These are phyloP conservation scores for Wickerhamomyces rabaulensis DNA, from an alignment of 805 yeast genomes.

Conservation along the genomic window DNA sequence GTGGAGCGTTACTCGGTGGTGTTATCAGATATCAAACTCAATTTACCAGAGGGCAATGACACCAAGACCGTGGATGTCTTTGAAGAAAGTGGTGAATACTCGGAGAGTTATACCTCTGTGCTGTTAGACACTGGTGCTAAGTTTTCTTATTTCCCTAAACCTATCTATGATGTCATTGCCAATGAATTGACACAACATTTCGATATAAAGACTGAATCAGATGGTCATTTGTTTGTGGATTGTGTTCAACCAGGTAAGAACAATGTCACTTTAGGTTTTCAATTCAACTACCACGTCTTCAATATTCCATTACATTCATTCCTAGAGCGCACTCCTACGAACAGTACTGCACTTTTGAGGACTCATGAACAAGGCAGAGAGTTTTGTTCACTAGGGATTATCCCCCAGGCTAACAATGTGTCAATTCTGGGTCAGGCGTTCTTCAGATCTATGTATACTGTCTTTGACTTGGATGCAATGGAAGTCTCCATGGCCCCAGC, in stretches of 20 bases:
- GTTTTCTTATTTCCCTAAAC: slow-evolving; percentile 15
- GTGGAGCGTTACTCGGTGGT: slow-evolving; percentile 10
- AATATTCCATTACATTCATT: slow-evolving; percentile 4
- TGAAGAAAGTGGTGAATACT: not conserved
- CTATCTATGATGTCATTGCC: slow-evolving; percentile 3
- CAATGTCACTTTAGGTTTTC: not conserved
- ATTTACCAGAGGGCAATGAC: not conserved
- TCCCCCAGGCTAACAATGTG: slow-evolving; percentile 1
- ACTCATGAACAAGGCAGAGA: slow-evolving; percentile 1
- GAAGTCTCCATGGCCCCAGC: slow-evolving; percentile 21
- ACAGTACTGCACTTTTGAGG: not conserved
- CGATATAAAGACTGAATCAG: not conserved
- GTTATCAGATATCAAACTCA: slow-evolving; percentile 7
- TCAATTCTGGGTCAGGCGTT: slow-evolving; percentile 19
- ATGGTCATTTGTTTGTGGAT: slow-evolving; percentile 1
- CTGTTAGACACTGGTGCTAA: slow-evolving; percentile 19
- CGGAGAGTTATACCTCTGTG: slow-evolving; percentile 8
- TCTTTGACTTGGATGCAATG: slow-evolving; percentile 21
- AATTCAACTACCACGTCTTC: slow-evolving; percentile 1
- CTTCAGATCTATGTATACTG: slow-evolving; percentile 16
- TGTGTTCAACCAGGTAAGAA: not conserved
- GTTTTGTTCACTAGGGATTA: slow-evolving; percentile 13
- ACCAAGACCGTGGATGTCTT: slow-evolving; percentile 8
- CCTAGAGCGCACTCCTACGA: slow-evolving; percentile 1
- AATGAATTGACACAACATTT: not conserved